phyloP scores from a whole-genome alignment of 2,329 filamentous ascomycete species.

The Coniochaeta prunicola region DNA sequence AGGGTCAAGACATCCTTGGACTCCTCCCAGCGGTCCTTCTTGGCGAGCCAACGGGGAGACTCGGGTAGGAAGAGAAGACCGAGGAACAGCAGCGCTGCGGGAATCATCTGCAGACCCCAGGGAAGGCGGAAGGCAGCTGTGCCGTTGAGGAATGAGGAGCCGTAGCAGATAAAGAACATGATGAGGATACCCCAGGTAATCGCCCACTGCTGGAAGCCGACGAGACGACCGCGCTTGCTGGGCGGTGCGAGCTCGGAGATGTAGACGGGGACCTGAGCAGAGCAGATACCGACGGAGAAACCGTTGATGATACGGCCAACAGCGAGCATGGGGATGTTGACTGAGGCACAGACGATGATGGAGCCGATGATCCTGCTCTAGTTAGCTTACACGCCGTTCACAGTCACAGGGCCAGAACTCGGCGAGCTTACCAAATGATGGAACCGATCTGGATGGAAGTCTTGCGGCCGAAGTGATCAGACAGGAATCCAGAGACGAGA shows the following conservation, averaged over 20 bases:
- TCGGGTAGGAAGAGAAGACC: constrained; percentile 37
- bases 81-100: constrained; percentile 31
- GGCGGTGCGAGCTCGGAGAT: constrained; percentile 55
- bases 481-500: constrained; percentile 49
- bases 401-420: neutral
- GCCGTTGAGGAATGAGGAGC: constrained; percentile 32
- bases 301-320: constrained; percentile 66
- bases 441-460: constrained; percentile 42
- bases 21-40: constrained; percentile 39
- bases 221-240: constrained; percentile 34
- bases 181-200: constrained; percentile 40
- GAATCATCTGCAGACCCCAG: constrained; percentile 40
- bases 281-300: constrained; percentile 64
- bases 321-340: constrained; percentile 51
- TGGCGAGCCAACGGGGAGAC: constrained; percentile 44
- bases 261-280: constrained; percentile 65
- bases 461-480: constrained; percentile 44
- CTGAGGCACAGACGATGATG: constrained; percentile 33
- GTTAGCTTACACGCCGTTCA: neutral
- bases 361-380: constrained; percentile 38
- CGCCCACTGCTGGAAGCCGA: constrained; percentile 37
- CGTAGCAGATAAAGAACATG: constrained; percentile 42
- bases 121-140: constrained; percentile 41
- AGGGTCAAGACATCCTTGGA: constrained; percentile 39
- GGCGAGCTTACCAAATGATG: constrained; percentile 37